Base-by-base conservation (phyloP, 1,284 basidiomycete species). In the Porogramme epimiltina region DNA sequence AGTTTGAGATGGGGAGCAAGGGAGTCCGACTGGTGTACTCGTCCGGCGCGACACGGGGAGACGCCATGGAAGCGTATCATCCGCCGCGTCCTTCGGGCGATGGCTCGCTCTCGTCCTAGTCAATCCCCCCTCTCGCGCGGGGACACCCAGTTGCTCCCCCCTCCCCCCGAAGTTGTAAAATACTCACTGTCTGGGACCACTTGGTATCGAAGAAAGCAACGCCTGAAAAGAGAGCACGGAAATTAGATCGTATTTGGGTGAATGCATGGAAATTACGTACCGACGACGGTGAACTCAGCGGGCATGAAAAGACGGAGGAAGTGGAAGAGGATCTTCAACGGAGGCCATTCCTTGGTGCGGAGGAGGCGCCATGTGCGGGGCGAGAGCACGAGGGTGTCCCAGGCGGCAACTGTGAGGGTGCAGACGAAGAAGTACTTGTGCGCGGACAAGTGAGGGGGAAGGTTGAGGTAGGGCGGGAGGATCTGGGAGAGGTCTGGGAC, bases 361-460 rank as follows among this genome's bases (percentile, higher is more conserved):
- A 84, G 68, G 49, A 92, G 80, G 37, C 84, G 79, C 80, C 84
- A 91, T 48, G 85, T 84, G 44, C 89, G 73, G 0, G 89, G 89
- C 5, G 84, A 85, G 40, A 92, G 78, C 20, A 92, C 89, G 59
- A 92, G 82, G 28, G 89, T 85, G 62, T 92, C 89, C 89, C 89
- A 91, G 10, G 89, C 89, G 0, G 89, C 87, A 49, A 92, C 87
- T 44, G 89, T 92, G 53, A 92, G 79, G 0, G 89, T 89, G 73
- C 89, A 92, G 52, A 91, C 89, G 47, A 88, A 82, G 68, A 91
- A 91, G 63, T 91, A 92, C 69, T 91, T 91, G 76, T 91, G 89
- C 0, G 89, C 89, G 34, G 81, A 83, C 25, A 91, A 76, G 66
- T 89, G 89, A 1, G 89, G 77, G 0, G 88, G 78, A 4, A 91